These are phyloP conservation scores for Colletotrichum godetiae DNA, from an alignment of 2,329 filamentous ascomycete species.

Conservation along the genomic window DNA sequence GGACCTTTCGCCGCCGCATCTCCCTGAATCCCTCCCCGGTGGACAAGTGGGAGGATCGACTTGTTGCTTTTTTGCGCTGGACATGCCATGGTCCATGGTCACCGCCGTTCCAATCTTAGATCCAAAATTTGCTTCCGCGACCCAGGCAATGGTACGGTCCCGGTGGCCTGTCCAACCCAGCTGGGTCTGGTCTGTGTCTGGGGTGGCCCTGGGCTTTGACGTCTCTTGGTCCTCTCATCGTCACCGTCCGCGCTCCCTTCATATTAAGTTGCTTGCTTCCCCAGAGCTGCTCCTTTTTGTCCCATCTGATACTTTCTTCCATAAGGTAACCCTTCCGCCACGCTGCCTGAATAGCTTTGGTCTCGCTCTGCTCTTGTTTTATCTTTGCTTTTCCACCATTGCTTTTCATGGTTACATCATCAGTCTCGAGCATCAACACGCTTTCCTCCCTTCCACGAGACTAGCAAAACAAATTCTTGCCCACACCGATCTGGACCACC, in stretches of 20 bases:
- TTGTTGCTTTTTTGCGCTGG: constrained; percentile 37
- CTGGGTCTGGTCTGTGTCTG: constrained; percentile 36
- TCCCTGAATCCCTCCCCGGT: constrained; percentile 36
- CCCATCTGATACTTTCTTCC: constrained; percentile 35
- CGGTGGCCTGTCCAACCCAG: constrained; percentile 37
- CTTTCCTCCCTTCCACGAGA: constrained; percentile 30
- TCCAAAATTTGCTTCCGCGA: constrained; percentile 35
- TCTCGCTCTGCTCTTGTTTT: constrained; percentile 31
- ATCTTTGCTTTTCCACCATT: constrained; percentile 34
- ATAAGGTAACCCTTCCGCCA: constrained; percentile 28
- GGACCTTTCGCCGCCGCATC: constrained; percentile 35
- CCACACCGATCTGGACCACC: constrained; percentile 28
- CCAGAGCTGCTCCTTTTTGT: constrained; percentile 24
- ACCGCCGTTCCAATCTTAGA: constrained; percentile 40
- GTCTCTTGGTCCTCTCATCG: constrained; percentile 37
- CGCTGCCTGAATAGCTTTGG: constrained; percentile 22
- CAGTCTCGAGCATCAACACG: constrained; percentile 10
- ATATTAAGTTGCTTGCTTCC: constrained; percentile 37
- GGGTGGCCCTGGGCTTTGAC: constrained; percentile 37
- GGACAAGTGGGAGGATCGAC: constrained; percentile 37
- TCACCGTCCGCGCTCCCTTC: constrained; percentile 35
- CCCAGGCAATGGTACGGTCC: constrained; percentile 34
- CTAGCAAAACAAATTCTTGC: constrained; percentile 28
- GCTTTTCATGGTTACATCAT: constrained; percentile 34
- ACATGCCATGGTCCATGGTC: constrained; percentile 37